Conservation (phyloP, 1,284 basidiomycete species). For the Wallemia ichthyophaga region DNA sequence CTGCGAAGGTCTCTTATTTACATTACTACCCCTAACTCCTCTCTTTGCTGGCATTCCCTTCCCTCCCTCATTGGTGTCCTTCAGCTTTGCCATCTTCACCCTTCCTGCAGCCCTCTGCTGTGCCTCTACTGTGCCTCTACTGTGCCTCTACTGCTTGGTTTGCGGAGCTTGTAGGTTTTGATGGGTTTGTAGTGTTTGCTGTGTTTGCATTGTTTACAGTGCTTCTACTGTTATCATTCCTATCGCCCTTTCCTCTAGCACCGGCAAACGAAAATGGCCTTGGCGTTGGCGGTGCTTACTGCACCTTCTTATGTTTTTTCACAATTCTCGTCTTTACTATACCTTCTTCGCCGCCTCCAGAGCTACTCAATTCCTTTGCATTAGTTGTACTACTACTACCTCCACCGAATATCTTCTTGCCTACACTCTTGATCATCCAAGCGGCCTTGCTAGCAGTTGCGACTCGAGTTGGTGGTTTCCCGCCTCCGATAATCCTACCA, state of each 20-base stretch:
- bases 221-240: too few relatives aligned
- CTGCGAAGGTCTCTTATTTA: neutral
- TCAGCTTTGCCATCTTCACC: neutral
- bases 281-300: too few relatives aligned
- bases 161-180: neutral
- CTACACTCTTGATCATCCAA: neutral
- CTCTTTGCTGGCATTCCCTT: neutral
- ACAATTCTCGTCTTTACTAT: neutral
- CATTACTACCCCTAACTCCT: neutral
- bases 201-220: too few relatives aligned
- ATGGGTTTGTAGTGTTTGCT: too few relatives aligned
- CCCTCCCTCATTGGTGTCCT: neutral
- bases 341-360: neutral
- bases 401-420: neutral
- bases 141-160: neutral
- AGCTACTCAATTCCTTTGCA: neutral
- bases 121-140: too few relatives aligned
- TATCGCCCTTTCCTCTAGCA: too few relatives aligned
- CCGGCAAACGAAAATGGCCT: too few relatives aligned
- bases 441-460: neutral
- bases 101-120: neutral
- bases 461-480: neutral
- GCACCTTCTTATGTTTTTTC: neutral
- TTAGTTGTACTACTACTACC: neutral
- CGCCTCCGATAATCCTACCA: neutral